phyloP scores from a whole-genome alignment of 2,329 filamentous ascomycete species.

The Fusarium brachygibbosum region DNA sequence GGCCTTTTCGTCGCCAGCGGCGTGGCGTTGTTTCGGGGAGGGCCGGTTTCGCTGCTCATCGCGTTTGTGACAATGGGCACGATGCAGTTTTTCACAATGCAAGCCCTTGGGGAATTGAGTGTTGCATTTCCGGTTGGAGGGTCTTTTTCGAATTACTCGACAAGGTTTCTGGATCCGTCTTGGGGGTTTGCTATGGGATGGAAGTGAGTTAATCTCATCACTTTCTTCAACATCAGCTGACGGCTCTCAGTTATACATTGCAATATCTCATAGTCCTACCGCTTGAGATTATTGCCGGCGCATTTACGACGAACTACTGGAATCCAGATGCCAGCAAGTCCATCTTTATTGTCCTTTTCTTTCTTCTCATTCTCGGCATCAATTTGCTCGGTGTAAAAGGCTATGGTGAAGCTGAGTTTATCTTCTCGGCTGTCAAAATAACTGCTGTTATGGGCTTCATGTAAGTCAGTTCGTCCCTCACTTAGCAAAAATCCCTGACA shows the following conservation, averaged over 20 bases:
- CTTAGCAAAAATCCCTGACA: constrained; percentile 11
- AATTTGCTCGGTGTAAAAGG: constrained; percentile 90
- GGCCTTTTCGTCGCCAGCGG: constrained; percentile 92
- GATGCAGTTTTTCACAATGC: constrained; percentile 93
- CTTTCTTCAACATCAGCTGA: neutral
- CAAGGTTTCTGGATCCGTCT: constrained; percentile 91
- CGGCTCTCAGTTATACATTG: constrained; percentile 74
- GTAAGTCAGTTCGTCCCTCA: constrained; percentile 60
- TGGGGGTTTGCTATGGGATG: constrained; percentile 97
- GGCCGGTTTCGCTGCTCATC: constrained; percentile 81
- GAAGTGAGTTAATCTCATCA: constrained; percentile 69
- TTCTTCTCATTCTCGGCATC: constrained; percentile 79
- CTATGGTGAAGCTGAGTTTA: constrained; percentile 90
- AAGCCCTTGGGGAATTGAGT: constrained; percentile 90
- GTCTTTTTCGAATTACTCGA: constrained; percentile 92
- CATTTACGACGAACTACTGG: constrained; percentile 88
- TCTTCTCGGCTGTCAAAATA: constrained; percentile 88
- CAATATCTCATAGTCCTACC: constrained; percentile 89
- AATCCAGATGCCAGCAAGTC: constrained; percentile 72
- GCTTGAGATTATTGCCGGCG: constrained; percentile 86
- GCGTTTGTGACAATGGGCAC: constrained; percentile 81
- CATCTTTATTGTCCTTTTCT: constrained; percentile 86
- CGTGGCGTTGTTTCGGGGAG: constrained; percentile 75
- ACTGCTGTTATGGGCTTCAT: constrained; percentile 89
- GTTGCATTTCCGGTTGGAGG: constrained; percentile 91